Evolutionary conservation across 1,284 basidiomycete species (phyloP), one percentile per base, ranked within the genome.

Genomic region (Cryptococcus amylolentus): DNA sequence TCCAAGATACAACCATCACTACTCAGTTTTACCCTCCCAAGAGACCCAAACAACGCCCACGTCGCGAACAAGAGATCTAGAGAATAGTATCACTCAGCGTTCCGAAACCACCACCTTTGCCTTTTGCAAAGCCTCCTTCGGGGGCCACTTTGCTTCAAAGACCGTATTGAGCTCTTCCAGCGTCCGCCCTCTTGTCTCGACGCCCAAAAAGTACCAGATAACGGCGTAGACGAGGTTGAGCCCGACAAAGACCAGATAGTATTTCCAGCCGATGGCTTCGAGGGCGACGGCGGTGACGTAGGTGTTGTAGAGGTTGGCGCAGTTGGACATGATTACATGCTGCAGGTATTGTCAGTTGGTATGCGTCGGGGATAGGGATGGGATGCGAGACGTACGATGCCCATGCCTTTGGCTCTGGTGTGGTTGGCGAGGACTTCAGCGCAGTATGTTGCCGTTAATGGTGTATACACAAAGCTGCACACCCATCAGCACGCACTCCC

Each of bases 381-480:
- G 16, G 26, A 35, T 6, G 31, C 10, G 26, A 20, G 14, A 58
- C 60, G 55, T 20, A 62, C 60, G 26, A 66, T 38, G 46, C 64
- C 62, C 64, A 66, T 65, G 27, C 67, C 67, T 43, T 65, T 65
- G n/a, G 65, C 65, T 31, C 67, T 62, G 31, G 60, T 58, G 46
- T 64, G 60, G 53, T 59, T 62, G 14, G 63, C 56, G 35, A 67
- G 56, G 18, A 54, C 51, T 50, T 69, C 67, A 44, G 56, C 59
- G 23, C 62, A 63, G 56, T 69, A 69, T 0, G 64, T 63, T 5
- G 67, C 60, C 13, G 63, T 63, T 31, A 69, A 59, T 7, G 66
- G 66, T 12, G 61, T 65, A 56, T 64, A 67, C 40, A 58, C 55
- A 54, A 65, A 65, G 16, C 43, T 47, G 50, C 62, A 64, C 42